Evolutionary conservation across 1,284 basidiomycete species (phyloP), one percentile per base, ranked within the genome.

Genomic region (Stygiomarasmius scandens): DNA sequence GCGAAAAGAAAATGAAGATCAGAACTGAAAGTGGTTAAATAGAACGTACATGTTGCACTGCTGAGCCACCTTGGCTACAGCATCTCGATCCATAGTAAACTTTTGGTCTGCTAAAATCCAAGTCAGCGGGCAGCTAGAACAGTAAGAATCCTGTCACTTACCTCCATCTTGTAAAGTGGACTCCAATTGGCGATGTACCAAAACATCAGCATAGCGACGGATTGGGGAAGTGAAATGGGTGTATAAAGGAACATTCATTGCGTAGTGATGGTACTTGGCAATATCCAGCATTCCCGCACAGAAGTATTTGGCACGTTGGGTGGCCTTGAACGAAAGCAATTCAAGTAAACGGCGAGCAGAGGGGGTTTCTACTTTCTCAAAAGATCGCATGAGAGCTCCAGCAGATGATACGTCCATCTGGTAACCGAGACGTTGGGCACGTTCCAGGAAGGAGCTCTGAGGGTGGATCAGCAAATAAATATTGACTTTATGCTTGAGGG

Each of bases 221-320:
- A 96, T 94, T 3, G 94, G 93, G 2, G 93, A 95, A 16, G 96
- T 97, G 75, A 98, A 99, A 74, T 99, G 96, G 23, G 96, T 97
- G 79, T 99, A 99, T 52, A 99, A 79, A 8, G 97, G 95, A 6
- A 87, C 80, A 66, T 90, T 96, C 65, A 99, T 80, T 1, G 95
- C 89, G 71, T 93, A 98, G 76, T 99, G 97, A 34, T 85, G 77
- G 71, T 98, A 99, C 77, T 99, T 98, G 46, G 95, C 93, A 69
- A 99, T 99, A 74, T 99, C 97, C 65, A 99, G 82, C 94, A 98
- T 97, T 63, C 97, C 97, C 24, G 96, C 87, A 71, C 96, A 99
- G 86, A 98, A 99, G 77, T 99, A 98, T 72, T 96, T 96, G 62
- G 97, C 93, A 53, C 88, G 86, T 60, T 90, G 89, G 66, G 96